These are phyloP conservation scores for Sporisorium scitamineum DNA, from an alignment of 1,284 basidiomycete genomes.

Conservation along the genomic window DNA sequence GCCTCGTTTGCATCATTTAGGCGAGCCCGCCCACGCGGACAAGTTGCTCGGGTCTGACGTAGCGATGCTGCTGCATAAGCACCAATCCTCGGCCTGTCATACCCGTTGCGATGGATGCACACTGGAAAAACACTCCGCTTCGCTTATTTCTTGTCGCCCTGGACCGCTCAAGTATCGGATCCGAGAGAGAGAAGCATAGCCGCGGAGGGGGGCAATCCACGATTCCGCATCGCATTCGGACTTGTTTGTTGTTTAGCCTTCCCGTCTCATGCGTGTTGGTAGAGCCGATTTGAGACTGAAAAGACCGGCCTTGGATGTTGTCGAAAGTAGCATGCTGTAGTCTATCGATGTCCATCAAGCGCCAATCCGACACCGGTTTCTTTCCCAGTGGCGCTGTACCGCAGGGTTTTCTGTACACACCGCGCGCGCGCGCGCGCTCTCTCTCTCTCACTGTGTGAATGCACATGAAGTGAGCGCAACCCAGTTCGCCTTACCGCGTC, in stretches of 20 bases:
- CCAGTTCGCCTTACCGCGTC: background rate
- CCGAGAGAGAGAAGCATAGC: background rate
- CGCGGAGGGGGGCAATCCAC: background rate
- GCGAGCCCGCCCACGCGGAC: conserved; percentile 10
- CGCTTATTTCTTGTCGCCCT: background rate
- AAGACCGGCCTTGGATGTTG: no score
- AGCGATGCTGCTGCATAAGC: background rate
- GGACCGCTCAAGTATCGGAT: background rate
- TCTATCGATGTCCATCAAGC: background rate
- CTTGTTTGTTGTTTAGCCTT: background rate
- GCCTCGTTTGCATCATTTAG: no score
- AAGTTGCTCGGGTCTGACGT: background rate
- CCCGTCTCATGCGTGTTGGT: background rate
- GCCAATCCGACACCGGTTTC: background rate
- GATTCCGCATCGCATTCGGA: background rate
- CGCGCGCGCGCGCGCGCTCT: background rate
- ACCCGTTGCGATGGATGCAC: background rate
- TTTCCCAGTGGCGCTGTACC: background rate
- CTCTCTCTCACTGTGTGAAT: background rate
- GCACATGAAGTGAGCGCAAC: no score
- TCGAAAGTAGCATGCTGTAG: no score
- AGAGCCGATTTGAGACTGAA: no score
- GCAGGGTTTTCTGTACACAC: no score
- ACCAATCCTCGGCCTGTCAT: background rate
- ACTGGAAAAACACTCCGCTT: background rate